Conservation (phyloP, 495 filamentous ascomycete species). For the Copromyces sp. region DNA sequence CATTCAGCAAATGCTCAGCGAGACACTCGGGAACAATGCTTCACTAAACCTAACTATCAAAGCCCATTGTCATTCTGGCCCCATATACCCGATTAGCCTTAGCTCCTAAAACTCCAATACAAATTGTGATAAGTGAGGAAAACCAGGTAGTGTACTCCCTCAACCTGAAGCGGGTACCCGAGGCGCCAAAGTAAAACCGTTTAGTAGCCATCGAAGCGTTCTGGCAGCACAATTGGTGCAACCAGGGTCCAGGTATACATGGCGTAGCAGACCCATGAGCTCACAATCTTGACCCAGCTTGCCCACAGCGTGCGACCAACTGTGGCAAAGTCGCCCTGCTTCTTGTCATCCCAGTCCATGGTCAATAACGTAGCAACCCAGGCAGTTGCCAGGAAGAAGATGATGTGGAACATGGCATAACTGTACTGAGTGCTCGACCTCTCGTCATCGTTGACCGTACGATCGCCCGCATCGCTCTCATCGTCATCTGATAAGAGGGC, state of each 20-base stretch:
- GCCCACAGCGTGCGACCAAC: slow-evolving; percentile 95
- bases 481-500: slow-evolving; percentile 76
- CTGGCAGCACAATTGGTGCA: slow-evolving; percentile 76
- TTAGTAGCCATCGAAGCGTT: slow-evolving; percentile 58
- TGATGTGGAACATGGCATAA: slow-evolving; percentile 93
- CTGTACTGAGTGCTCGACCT: slow-evolving; percentile 84
- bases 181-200: background rate
- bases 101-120: background rate
- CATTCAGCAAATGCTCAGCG: background rate
- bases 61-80: background rate
- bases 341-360: slow-evolving; percentile 60
- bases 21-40: background rate
- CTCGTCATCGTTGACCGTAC: slow-evolving; percentile 73
- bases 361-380: slow-evolving; percentile 94
- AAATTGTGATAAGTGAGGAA: background rate
- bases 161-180: background rate
- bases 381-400: slow-evolving; percentile 90
- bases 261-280: slow-evolving; percentile 91
- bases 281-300: slow-evolving; percentile 98
- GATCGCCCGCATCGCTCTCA: slow-evolving; percentile 51
- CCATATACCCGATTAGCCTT: background rate
- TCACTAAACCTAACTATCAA: background rate
- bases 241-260: slow-evolving; percentile 91
- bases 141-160: background rate
- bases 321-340: slow-evolving; percentile 66